Evolutionary conservation across 2,329 filamentous ascomycete genomes (phyloP), one percentile per base, ranked within the genome.

Genomic region (Amylocarpus encephaloides): DNA sequence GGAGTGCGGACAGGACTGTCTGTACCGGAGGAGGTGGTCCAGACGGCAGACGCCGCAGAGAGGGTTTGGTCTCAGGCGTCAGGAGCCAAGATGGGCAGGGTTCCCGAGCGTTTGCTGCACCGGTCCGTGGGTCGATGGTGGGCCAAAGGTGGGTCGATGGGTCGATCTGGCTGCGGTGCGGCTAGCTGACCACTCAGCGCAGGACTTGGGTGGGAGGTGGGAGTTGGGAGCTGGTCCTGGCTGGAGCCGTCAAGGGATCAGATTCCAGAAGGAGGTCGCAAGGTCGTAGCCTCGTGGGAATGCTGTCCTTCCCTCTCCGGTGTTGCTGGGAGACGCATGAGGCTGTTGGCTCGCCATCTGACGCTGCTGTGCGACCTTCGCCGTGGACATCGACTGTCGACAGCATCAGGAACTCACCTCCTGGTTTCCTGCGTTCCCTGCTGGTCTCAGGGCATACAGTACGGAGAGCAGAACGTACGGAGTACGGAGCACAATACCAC

Each of bases 61-160:
- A 34, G n/a, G 4, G 19, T 44, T 34, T 32, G n/a, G 19, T 18
- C 7, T 44, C 34, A 15, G n/a, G n/a, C n/a, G n/a, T n/a, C n/a
- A n/a, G n/a, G n/a, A n/a, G n/a, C n/a, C n/a, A n/a, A n/a, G n/a
- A n/a, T n/a, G n/a, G n/a, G n/a, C n/a, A n/a, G n/a, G n/a, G n/a
- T n/a, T n/a, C n/a, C 62, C 58, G 57, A 61, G 45, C 53, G 56
- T 34, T 34, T 52, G 46, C 56, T 62, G 61, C 61, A 63, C 54
- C 52, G 46, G 57, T 59, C 62, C 61, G 62, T 62, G 55, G 49
- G 54, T 53, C 45, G 38, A 58, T 50, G 56, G 61, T 62, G n/a
- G n/a, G n/a, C n/a, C n/a, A n/a, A n/a, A n/a, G n/a, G n/a, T n/a
- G n/a, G n/a, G n/a, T n/a, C n/a, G n/a, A n/a, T n/a, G n/a, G n/a